Evolutionary conservation across 2,329 filamentous ascomycete genomes (phyloP), one percentile per base, ranked within the genome.

Genomic region (Arthrobotrys megalospora): DNA sequence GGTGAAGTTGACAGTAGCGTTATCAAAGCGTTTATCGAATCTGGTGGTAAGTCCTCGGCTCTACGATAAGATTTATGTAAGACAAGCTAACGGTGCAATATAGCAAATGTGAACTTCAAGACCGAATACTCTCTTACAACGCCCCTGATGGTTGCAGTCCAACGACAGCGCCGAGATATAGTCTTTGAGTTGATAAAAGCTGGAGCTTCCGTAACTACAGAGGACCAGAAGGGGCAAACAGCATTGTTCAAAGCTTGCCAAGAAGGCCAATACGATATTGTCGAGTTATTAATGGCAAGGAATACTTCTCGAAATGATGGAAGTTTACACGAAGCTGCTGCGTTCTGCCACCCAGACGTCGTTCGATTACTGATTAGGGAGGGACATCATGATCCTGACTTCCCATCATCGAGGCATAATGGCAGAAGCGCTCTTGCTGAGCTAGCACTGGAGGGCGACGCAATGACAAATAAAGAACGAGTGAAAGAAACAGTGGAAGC

Each of bases 161-260:
- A 78, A 16, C 50, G 68, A 1, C 67, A 72, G 6, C 50, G 67
- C n/a, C 50, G 75, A 16, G 75, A 78, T 68, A 38, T 78, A n/a
- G 68, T 78, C 8, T 78, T 78, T 36, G 67, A 78, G 32, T n/a
- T 78, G 11, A 63, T 78, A 24, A 78, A 78, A 64, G 75, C 75
- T 7, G 67, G 67, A 12, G 67, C 67, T 32, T 78, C 75, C 1
- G 67, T 78, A 19, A 50, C 52, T 14, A 62, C 67, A 12, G 75
- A 78, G 58, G 75, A 78, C n/a, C 75, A 78, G 24, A 78, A 78
- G 36, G 75, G 75, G 34, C 67, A 78, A 28, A 78, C 75, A 1
- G 67, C 67, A 10, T 47, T 78, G 7, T 65, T 78, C 52, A 78
- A 78, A 36, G 67, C 75, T 2, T 71, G 67, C 34, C 67, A 70